Evolutionary conservation across 805 yeast genomes (phyloP), one percentile per base, ranked within the genome.

Genomic region (Scheffersomyces lignosus): DNA sequence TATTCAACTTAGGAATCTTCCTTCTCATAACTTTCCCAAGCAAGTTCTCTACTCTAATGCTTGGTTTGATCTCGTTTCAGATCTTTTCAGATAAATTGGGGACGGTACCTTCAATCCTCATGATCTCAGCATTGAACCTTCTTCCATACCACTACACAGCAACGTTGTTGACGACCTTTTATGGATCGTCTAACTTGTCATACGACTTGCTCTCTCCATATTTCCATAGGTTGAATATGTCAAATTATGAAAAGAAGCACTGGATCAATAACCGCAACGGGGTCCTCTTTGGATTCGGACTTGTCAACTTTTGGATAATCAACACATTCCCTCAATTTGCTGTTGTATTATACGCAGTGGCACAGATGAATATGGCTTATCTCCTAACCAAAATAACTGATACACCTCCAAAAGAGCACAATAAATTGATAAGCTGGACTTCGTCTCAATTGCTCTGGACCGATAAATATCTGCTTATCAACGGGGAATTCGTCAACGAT

Each of bases 251-350:
- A 36, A 61, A 64, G 28, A 56, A 64, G 13, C 67, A 62, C 36
- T 79, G 84, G 84, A 56, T 66, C 31, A 61, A 62, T 9, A 66
- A 78, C 10, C 63, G 84, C 27, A 77, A 74, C 37, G 83, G 83
- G 0, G 65, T 75, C 20, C 54, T 80, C 34, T 71, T 73, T 43
- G 83, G 83, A 4, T 78, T 78, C 44, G 78, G 82, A 3, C 49
- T 75, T 6, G 67, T 66, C 31, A 73, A 68, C 52, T 78, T 63
- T 44, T 44, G 60, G 36, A 51, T 75, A 33, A 54, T 77, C 36
- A 55, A 51, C 14, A 31, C 58, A 25, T 51, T 70, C 13, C 81
- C 80, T 0, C 65, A 66, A 45, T 47, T 73, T 3, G 73, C 81
- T 0, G 62, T 75, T 15, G 47, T 77, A 10, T 58, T 72, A 15